Percentiles rank a stretch among this genome's conserved stretches.
Evolutionary conservation across 2,329 filamentous ascomycete species (phyloP).

Genomic region (Colletotrichum cuscutae): DNA sequence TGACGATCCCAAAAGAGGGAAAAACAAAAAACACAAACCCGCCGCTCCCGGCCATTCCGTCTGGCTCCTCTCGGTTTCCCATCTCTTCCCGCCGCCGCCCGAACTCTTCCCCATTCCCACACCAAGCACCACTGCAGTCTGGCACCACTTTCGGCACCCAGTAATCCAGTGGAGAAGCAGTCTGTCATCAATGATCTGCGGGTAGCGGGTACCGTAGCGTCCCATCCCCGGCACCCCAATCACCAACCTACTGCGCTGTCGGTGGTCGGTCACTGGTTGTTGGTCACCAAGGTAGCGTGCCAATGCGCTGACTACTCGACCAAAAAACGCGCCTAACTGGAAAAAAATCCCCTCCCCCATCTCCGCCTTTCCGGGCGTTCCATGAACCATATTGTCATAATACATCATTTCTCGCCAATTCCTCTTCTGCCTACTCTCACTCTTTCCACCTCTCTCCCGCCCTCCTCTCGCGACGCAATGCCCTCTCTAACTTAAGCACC

Average conservation of each 20-base stretch:
- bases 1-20: neutral
- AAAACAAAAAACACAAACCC: neutral
- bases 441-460: neutral
- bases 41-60: constrained; percentile 24
- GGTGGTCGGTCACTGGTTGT: neutral
- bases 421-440: neutral
- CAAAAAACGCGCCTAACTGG: neutral
- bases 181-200: constrained; percentile 10
- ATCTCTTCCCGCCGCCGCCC: neutral
- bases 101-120: neutral
- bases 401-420: constrained; percentile 9
- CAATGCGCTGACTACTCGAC: constrained; percentile 13
- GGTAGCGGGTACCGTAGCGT: neutral
- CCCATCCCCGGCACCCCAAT: neutral
- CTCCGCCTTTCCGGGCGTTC: constrained; percentile 25
- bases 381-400: neutral
- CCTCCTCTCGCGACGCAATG: neutral
- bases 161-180: neutral
- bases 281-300: neutral
- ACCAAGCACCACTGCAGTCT: neutral
- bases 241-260: too few species aligned
- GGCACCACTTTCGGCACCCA: too few species aligned
- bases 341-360: neutral
- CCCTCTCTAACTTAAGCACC: neutral
- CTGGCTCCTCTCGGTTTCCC: neutral